Base-by-base conservation (phyloP, 2,329 filamentous ascomycete species). In the Verticillium nonalfalfae region DNA sequence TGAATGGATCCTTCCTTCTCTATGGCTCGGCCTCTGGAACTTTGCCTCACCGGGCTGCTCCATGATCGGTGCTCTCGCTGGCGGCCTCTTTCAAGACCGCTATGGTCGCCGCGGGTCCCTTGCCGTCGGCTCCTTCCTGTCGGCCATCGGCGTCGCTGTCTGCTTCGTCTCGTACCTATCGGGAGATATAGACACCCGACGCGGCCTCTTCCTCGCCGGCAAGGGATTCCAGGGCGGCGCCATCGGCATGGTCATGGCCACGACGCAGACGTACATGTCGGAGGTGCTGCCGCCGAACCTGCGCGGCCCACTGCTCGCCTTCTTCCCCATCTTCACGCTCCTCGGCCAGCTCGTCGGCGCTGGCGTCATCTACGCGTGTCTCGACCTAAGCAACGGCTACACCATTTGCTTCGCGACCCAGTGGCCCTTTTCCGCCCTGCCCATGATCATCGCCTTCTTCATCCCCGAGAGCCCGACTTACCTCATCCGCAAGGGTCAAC, bases 391-490 rank as follows among this genome's bases (percentile, higher is more conserved):
- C 11, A 71, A 52, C 63, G 77, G 73, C 14, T 80, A 78, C 64
- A 68, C 69, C 2, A 68, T 76, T n/a, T 73, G 72, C 13, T 77
- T 81, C 62, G 77, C 72, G 1, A 74, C 77, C 0, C 76, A 79
- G 62, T 81, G 79, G 78, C 69, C 75, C 0, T 79, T 76, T 63
- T 76, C 77, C 0, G 70, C 73, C 6, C 63, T 80, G 1, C 75
- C 79, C 0, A 68, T 82, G 14, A 3, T 77, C 18, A 67, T 80
- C 15, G 72, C 79, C 0, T 66, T 79, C 36, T 50, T 79, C 55
- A 74, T 84, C 38, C 82, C 82, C 0, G 82, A 85, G 63, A 81
- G 77, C 13, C 82, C 82, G 0, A 73, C 79, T 0, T 83, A 77
- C 62, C 69, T 83, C 1, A 69, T 85, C 1, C 75, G 79, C 3